These are phyloP conservation scores for Xylaria multiplex DNA, from an alignment of 2,329 filamentous ascomycete genomes.

Conservation along the genomic window DNA sequence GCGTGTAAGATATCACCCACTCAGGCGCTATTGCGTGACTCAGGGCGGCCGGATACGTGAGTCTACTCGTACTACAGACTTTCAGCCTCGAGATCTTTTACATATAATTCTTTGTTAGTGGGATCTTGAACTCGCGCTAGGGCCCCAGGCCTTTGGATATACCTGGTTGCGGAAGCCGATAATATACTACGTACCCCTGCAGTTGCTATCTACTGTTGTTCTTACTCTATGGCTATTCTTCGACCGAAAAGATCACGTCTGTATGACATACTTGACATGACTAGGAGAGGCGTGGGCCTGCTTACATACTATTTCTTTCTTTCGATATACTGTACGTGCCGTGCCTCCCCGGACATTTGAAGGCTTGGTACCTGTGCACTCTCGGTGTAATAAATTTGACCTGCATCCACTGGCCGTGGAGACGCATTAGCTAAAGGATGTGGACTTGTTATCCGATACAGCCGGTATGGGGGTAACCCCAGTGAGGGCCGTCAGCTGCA, in stretches of 20 bases:
- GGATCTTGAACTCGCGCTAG: conserved; percentile 1
- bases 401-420: conserved; percentile 39
- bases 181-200: not conserved
- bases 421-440: conserved; percentile 38
- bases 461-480: conserved; percentile 40
- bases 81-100: conserved; percentile 6
- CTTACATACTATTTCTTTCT: conserved; percentile 20
- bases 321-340: conserved; percentile 25
- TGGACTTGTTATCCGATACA: conserved; percentile 43
- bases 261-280: not conserved
- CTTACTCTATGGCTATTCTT: not conserved
- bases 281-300: conserved; percentile 13
- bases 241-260: conserved; percentile 12
- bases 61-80: conserved; percentile 4
- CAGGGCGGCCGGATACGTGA: conserved; percentile 11
- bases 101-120: not conserved
- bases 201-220: not conserved
- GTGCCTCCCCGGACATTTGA: conserved; percentile 28
- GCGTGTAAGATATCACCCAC: conserved; percentile 7
- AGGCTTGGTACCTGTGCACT: conserved; percentile 36
- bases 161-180: not conserved
- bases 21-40: not conserved
- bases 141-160: not conserved
- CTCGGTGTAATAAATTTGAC: conserved; percentile 44
- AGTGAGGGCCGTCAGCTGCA: conserved; percentile 22